phyloP scores from a whole-genome alignment of 2,329 filamentous ascomycete genomes.

The Coniochaeta pulveracea region DNA sequence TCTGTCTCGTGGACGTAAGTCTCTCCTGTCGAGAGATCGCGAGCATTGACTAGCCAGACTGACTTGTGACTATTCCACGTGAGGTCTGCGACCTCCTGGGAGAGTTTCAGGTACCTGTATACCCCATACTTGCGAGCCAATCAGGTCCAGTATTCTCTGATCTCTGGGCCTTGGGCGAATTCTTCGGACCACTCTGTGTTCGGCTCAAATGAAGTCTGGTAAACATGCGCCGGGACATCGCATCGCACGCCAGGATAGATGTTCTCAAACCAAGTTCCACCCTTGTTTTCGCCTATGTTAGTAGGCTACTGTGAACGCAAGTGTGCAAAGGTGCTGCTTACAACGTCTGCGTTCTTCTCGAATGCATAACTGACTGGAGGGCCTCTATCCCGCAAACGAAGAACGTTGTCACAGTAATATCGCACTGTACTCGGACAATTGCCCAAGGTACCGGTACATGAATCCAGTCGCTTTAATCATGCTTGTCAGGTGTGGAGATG shows the following conservation, averaged over 20 bases:
- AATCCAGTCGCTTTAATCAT: too few relatives aligned
- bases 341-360: too few relatives aligned
- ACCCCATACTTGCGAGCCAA: conserved; percentile 19
- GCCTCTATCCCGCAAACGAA: too few relatives aligned
- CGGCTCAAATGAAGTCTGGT: conserved; percentile 14
- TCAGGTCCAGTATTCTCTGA: conserved; percentile 16
- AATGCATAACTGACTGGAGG: too few relatives aligned
- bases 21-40: conserved; percentile 19
- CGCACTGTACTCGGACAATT: too few relatives aligned
- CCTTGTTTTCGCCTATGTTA: too few relatives aligned
- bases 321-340: too few relatives aligned
- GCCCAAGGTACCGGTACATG: too few relatives aligned
- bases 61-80: conserved; percentile 29
- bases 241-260: conserved; percentile 12
- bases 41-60: conserved; percentile 22
- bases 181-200: conserved; percentile 19
- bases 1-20: conserved; percentile 9
- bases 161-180: conserved; percentile 16
- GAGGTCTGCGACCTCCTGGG: conserved; percentile 27
- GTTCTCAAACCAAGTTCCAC: conserved; percentile 17
- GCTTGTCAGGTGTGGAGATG: too few relatives aligned
- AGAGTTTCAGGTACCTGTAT: conserved; percentile 29
- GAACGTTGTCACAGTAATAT: too few relatives aligned
- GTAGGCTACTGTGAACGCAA: too few relatives aligned
- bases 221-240: conserved; percentile 11